A percentile compares a stretch with the other conserved stretches of the same genome.
These are phyloP conservation scores for Dactylellina leptospora DNA, from an alignment of 2,329 filamentous ascomycete species.

Conservation along the genomic window DNA sequence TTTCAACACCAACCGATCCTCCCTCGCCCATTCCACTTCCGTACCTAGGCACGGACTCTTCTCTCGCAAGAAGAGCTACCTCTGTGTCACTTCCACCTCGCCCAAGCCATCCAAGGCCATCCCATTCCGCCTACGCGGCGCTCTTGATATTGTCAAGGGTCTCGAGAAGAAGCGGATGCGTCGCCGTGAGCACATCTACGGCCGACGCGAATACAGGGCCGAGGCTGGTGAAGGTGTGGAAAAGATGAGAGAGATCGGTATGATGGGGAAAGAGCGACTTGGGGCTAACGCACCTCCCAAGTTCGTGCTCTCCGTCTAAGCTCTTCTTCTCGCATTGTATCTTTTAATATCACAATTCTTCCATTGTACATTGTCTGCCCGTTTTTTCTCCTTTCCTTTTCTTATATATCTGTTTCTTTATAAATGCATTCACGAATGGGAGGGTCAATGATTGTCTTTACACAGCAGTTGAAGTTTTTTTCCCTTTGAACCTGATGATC, in stretches of 20 bases:
- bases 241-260: conserved; percentile 89
- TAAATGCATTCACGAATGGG: conserved; percentile 43
- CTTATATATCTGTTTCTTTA: conserved; percentile 53
- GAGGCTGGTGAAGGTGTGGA: conserved; percentile 87
- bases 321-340: conserved; percentile 21
- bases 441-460: conserved; percentile 48
- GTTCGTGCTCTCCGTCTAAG: conserved; percentile 57
- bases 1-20: conserved; percentile 70
- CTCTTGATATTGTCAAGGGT: conserved; percentile 96
- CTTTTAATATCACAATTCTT: conserved; percentile 17
- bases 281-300: conserved; percentile 52
- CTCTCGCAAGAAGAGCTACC: conserved; percentile 59
- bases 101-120: conserved; percentile 54
- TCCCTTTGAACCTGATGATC: conserved; percentile 47
- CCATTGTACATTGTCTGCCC: conserved; percentile 25
- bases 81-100: conserved; percentile 53
- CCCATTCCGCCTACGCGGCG: conserved; percentile 79
- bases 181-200: conserved; percentile 90
- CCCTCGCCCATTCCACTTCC: conserved; percentile 84
- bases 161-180: conserved; percentile 93
- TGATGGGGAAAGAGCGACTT: conserved; percentile 72
- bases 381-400: conserved; percentile 54
- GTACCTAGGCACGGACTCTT: conserved; percentile 68
- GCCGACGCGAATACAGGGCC: conserved; percentile 76
- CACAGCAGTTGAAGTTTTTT: conserved; percentile 34